Conservation (phyloP, 2,329 filamentous ascomycete species). For the Alternaria incomplexa region DNA sequence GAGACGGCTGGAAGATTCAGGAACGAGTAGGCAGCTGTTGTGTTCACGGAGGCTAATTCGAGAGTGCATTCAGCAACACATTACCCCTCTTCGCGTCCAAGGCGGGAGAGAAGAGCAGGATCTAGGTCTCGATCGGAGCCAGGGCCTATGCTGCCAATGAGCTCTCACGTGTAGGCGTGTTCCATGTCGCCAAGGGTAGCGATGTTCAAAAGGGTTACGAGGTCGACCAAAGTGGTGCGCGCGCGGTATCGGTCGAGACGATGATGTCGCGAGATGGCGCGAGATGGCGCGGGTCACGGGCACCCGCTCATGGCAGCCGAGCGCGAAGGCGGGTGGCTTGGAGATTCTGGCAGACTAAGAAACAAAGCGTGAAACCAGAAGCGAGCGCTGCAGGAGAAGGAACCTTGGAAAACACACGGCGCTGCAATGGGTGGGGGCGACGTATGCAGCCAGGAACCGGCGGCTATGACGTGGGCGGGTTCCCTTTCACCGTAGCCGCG, state of each 20-base stretch:
- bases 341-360: background rate
- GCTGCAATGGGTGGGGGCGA: background rate
- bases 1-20: background rate
- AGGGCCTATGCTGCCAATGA: slow-evolving; percentile 6
- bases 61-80: background rate
- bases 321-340: slow-evolving; percentile 1
- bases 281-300: slow-evolving; percentile 7
- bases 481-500: slow-evolving; percentile 4
- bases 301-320: background rate
- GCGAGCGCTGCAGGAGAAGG: background rate
- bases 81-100: slow-evolving; percentile 16
- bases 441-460: slow-evolving; percentile 4
- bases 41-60: background rate
- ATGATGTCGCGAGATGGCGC: slow-evolving; percentile 8
- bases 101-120: slow-evolving; percentile 10
- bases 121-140: slow-evolving; percentile 2
- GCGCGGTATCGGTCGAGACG: background rate
- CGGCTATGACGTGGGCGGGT: slow-evolving; percentile 17
- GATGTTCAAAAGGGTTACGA: slow-evolving; percentile 1
- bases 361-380: background rate
- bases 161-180: slow-evolving; percentile 3
- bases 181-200: slow-evolving; percentile 5
- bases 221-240: background rate
- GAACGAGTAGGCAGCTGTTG: background rate
- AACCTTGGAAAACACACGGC: background rate